phyloP scores from a whole-genome alignment of 2,329 filamentous ascomycete species.

The Stemphylium beticola region DNA sequence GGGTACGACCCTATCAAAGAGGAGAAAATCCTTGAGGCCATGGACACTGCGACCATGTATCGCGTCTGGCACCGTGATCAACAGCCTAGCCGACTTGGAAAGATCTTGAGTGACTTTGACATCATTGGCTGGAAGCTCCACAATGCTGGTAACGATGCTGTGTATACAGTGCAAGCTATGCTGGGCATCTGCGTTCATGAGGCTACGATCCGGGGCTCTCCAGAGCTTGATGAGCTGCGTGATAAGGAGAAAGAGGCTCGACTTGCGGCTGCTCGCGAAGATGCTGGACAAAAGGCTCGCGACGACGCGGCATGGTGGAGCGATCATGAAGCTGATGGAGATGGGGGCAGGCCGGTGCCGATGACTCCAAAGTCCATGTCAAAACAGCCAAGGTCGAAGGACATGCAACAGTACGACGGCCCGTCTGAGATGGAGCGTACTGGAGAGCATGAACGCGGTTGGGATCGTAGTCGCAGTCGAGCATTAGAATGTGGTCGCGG shows the following conservation, averaged over 20 bases:
- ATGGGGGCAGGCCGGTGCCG: slow-evolving; percentile 42
- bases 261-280: slow-evolving; percentile 30
- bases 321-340: slow-evolving; percentile 42
- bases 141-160: slow-evolving; percentile 86
- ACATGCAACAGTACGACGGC: slow-evolving; percentile 6
- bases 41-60: slow-evolving; percentile 78
- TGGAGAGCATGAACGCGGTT: slow-evolving; percentile 6
- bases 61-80: slow-evolving; percentile 64
- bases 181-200: slow-evolving; percentile 64
- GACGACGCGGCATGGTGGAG: slow-evolving; percentile 50
- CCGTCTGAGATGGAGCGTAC: not conserved
- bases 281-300: slow-evolving; percentile 48
- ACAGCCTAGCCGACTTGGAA: slow-evolving; percentile 63
- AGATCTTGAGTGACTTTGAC: slow-evolving; percentile 68
- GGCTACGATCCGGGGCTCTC: slow-evolving; percentile 43
- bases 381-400: not conserved
- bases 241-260: slow-evolving; percentile 32
- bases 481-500: not conserved
- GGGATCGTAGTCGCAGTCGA: not conserved
- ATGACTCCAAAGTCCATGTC: slow-evolving; percentile 11
- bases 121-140: slow-evolving; percentile 73
- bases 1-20: slow-evolving; percentile 66
- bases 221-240: slow-evolving; percentile 30
- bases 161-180: slow-evolving; percentile 77
- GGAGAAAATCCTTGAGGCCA: slow-evolving; percentile 64